Evolutionary conservation across 208 protist genomes (phyloP).

Genomic region (Trypanosoma rangeli): DNA sequence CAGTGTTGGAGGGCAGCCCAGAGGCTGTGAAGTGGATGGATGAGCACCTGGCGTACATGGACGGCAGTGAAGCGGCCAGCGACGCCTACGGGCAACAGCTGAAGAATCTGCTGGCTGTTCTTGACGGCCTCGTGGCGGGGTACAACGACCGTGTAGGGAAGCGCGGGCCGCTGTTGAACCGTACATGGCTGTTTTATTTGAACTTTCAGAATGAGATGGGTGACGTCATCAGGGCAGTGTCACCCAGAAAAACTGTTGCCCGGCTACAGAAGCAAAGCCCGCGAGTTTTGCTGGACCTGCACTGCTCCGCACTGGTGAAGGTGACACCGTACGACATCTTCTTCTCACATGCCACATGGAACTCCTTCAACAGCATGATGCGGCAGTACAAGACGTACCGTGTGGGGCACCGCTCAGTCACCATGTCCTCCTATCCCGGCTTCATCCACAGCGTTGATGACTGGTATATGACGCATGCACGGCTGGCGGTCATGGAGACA

Average conservation of each 20-base stretch:
- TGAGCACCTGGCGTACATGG: constrained; percentile 24
- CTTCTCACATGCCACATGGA: constrained; percentile 58
- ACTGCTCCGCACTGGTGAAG: constrained; percentile 71
- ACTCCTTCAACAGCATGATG: constrained; percentile 45
- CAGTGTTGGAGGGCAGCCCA: not conserved
- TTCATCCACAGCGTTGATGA: constrained; percentile 82
- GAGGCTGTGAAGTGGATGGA: constrained; percentile 21
- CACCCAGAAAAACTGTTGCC: not conserved
- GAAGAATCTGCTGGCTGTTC: constrained; percentile 15
- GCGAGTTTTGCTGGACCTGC: constrained; percentile 25
- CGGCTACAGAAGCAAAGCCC: constrained; percentile 26
- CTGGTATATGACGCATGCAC: constrained; percentile 79
- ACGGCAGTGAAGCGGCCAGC: not conserved
- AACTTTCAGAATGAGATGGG: constrained; percentile 40
- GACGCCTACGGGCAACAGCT: constrained; percentile 25
- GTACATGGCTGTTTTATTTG: constrained; percentile 31
- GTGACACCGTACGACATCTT: constrained; percentile 49
- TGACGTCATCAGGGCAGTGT: constrained; percentile 29
- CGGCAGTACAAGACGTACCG: constrained; percentile 64
- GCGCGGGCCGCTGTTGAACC: constrained; percentile 2
- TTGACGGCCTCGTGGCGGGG: constrained; percentile 38
- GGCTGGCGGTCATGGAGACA: constrained; percentile 75
- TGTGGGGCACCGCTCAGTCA: constrained; percentile 33
- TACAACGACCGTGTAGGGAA: constrained; percentile 24
- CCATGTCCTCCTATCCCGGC: constrained; percentile 78